A percentile compares a stretch with the other conserved stretches of the same genome.
These are phyloP conservation scores for Paracoccidioides lutzii DNA, from an alignment of 2,329 filamentous ascomycete genomes.

Conservation along the genomic window DNA sequence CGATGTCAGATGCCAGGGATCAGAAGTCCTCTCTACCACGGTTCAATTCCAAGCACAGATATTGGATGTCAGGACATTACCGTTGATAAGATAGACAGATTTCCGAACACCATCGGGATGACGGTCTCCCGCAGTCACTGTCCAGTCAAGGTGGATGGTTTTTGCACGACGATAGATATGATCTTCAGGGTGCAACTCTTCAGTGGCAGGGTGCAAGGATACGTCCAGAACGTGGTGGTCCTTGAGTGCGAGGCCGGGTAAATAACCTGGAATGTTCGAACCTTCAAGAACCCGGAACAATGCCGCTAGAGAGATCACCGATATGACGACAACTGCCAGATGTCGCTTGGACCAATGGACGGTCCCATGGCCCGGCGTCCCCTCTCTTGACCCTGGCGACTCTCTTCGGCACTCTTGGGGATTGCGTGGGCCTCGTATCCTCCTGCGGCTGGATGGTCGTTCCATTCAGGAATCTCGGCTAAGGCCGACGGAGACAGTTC, in stretches of 20 bases:
- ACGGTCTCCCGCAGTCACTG: constrained; percentile 26
- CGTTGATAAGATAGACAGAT: constrained; percentile 39
- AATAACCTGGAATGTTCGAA: background rate
- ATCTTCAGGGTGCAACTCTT: constrained; percentile 30
- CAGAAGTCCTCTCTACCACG: background rate
- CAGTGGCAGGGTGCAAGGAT: background rate
- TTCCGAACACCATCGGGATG: constrained; percentile 41
- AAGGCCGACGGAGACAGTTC: background rate
- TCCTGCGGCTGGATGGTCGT: constrained; percentile 12
- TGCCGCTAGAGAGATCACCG: background rate
- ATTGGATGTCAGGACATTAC: constrained; percentile 14
- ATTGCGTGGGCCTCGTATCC: constrained; percentile 1
- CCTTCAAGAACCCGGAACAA: background rate
- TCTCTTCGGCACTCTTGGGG: constrained; percentile 1
- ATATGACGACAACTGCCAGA: background rate
- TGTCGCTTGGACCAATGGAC: background rate
- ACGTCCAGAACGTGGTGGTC: background rate
- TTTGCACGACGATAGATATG: constrained; percentile 27
- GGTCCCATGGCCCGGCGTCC: background rate
- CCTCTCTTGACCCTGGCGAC: constrained; percentile 3
- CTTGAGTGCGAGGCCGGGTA: background rate
- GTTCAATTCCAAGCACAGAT: background rate
- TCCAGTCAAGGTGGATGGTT: constrained; percentile 29
- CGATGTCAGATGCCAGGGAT: background rate
- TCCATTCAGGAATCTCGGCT: constrained; percentile 9